Evolutionary conservation across 805 yeast species (phyloP), one percentile per base, ranked within the genome.

Genomic region (Komagataella phaffii): DNA sequence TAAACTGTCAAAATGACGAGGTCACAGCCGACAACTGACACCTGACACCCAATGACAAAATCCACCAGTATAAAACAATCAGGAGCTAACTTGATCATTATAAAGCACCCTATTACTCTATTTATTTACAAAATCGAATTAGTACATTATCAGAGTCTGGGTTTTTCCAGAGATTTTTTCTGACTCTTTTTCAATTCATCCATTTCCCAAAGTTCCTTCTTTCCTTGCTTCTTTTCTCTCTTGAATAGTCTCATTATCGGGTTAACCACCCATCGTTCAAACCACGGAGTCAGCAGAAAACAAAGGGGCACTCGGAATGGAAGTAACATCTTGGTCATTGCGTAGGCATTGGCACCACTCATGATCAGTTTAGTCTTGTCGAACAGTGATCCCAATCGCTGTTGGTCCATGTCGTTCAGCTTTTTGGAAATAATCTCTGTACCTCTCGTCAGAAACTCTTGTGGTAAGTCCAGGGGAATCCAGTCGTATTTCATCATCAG

Each of bases 401-500:
- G 24, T 24, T 14, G 21, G 50, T 19, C 18, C 40, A 45, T 24
- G 40, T 36, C 40, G 48, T 56, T 58, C 59, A 70, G 56, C 3
- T 72, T 71, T 40, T 67, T 64, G 51, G 75, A 73, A 30, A 77
- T 71, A 24, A 76, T 62, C 49, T 70, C 71, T 2, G 72, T 65
- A 1, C 80, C 80, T 53, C 71, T 75, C 7, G 68, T 70, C 12
- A 76, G 59, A 3, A 74, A 71, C 65, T 77, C 75, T n/a, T 70
- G 62, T 0, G 82, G 80, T 17, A 77, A 58, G 48, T 74, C 75
- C 12, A 51, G n/a, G 1, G 81, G 78, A 7, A 70, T 56, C 53
- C 66, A 59, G 48, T 68, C 66, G 30, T 65, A 65, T 51, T 75
- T 67, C 57, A 76, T 76, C 55, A 75, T 68, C 3, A 67, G 53